Evolutionary conservation across 352 stramenopile species (phyloP).

Genomic region (Phytophthora megakarya): DNA sequence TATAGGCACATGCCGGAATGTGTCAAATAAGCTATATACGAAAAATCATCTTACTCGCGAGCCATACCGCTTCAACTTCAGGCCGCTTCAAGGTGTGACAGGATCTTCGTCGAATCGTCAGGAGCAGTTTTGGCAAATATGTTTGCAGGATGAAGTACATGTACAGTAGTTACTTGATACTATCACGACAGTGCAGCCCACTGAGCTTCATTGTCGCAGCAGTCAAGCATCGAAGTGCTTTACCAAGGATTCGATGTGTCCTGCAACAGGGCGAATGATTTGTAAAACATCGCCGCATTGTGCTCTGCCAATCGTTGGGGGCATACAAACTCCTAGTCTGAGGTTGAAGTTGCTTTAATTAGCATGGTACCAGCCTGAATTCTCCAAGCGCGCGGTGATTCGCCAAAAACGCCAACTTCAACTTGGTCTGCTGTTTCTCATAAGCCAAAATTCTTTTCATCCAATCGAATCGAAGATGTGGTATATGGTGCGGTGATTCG

Average conservation of each 20-base stretch:
- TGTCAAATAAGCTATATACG: background rate
- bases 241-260: too few species aligned
- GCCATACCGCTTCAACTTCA: slow-evolving; percentile 16
- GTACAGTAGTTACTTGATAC: too few species aligned
- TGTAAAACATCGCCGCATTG: slow-evolving; percentile 27
- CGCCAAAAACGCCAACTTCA: slow-evolving; percentile 42
- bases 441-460: slow-evolving; percentile 34
- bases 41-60: slow-evolving; percentile 14
- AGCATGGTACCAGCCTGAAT: too few species aligned
- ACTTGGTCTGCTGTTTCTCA: slow-evolving; percentile 8
- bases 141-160: slow-evolving; percentile 1
- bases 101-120: slow-evolving; percentile 17
- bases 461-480: background rate
- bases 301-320: slow-evolving; percentile 20
- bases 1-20: too few species aligned
- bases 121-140: slow-evolving; percentile 15
- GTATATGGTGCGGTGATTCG: slow-evolving; percentile 21
- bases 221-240: background rate
- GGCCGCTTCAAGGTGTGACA: slow-evolving; percentile 30
- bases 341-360: slow-evolving; percentile 32
- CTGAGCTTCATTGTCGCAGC: slow-evolving; percentile 1
- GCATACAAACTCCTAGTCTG: slow-evolving; percentile 31
- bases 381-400: slow-evolving; percentile 28
- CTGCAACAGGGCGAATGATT: slow-evolving; percentile 26
- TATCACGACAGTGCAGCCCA: background rate